Evolutionary conservation across 805 yeast species (phyloP), one percentile per base, ranked within the genome.

Genomic region (Spathaspora hagerdaliae): DNA sequence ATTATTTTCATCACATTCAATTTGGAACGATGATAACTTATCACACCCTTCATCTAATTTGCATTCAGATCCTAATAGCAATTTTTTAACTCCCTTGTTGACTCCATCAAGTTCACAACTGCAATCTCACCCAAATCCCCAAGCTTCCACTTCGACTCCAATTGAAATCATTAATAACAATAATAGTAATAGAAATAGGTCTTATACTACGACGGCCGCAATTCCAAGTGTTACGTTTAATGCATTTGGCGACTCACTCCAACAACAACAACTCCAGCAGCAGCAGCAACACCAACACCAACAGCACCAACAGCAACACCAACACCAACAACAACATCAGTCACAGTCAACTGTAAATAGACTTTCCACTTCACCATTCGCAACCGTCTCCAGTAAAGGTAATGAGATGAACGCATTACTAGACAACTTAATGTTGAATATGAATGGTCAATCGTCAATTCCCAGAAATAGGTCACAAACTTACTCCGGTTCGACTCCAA

Each of bases 21-120:
- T 82, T 44, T 82, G 87, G 87, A 77, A 78, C 50, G 82, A 76
- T 53, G 78, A 74, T 39, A 52, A 57, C 32, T 43, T 55, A 1
- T 53, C 61, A 4, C 27, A 26, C 12, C 60, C 52, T 36, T 50
- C 56, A 6, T 50, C 52, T 8, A 47, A 51, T 7, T 48, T 52
- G n/a, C 50, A 46, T 15, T 41, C 49, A 47, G 39, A 45, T 31
- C 40, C 52, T 27, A 47, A 36, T 35, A 46, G 39, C 36, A 14
- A 36, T 29, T 29, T 29, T 11, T 29, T 29, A 29, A 29, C 32
- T 29, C 32, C 32, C 5, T 29, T 29, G 12, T 29, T 29, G 12
- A 29, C 32, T 29, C 32, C 32, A 9, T 29, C 32, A 29, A 29
- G 32, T 29, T 9, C 32, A 29, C 32, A 29, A 29, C 32, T 29